A percentile compares a stretch with the other conserved stretches of the same genome.
Conservation (phyloP, 2,329 filamentous ascomycete species). For the Fusarium ramigenum region DNA sequence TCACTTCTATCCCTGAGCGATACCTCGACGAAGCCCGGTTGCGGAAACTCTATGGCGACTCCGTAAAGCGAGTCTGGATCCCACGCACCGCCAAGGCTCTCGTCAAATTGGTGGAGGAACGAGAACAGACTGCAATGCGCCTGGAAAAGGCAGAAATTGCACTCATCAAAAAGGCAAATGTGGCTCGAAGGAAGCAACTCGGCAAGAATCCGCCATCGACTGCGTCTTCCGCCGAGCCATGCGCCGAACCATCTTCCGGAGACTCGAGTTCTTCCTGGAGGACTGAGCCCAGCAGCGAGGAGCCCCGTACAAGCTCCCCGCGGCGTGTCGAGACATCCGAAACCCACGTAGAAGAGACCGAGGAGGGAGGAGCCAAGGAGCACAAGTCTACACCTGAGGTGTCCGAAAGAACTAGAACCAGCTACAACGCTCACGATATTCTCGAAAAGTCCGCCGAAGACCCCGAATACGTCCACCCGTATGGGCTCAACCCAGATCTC, state of each 20-base stretch:
- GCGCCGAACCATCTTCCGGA: slow-evolving; percentile 10
- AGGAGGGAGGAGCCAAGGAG: not conserved
- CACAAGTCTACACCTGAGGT: slow-evolving; percentile 29
- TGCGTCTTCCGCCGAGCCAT: slow-evolving; percentile 18
- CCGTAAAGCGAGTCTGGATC: slow-evolving; percentile 87
- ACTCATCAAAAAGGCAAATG: slow-evolving; percentile 82
- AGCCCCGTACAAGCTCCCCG: not conserved
- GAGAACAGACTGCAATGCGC: slow-evolving; percentile 81
- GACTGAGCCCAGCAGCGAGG: slow-evolving; percentile 19
- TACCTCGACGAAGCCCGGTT: slow-evolving; percentile 83
- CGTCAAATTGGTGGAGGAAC: slow-evolving; percentile 81
- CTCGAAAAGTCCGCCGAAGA: slow-evolving; percentile 42
- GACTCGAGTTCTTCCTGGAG: slow-evolving; percentile 25
- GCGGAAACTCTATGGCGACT: slow-evolving; percentile 81
- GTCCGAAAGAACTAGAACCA: not conserved
- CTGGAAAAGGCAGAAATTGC: slow-evolving; percentile 89
- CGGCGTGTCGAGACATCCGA: slow-evolving; percentile 13
- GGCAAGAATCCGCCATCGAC: not conserved
- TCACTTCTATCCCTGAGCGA: slow-evolving; percentile 81
- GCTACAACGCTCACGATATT: slow-evolving; percentile 1
- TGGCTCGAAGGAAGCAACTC: slow-evolving; percentile 68
- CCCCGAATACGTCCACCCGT: slow-evolving; percentile 50
- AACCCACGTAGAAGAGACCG: not conserved
- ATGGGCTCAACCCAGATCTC: slow-evolving; percentile 47
- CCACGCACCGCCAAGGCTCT: slow-evolving; percentile 79